Evolutionary conservation across 495 filamentous ascomycete genomes (phyloP).

Genomic region (Aspergillus coremiiformis): DNA sequence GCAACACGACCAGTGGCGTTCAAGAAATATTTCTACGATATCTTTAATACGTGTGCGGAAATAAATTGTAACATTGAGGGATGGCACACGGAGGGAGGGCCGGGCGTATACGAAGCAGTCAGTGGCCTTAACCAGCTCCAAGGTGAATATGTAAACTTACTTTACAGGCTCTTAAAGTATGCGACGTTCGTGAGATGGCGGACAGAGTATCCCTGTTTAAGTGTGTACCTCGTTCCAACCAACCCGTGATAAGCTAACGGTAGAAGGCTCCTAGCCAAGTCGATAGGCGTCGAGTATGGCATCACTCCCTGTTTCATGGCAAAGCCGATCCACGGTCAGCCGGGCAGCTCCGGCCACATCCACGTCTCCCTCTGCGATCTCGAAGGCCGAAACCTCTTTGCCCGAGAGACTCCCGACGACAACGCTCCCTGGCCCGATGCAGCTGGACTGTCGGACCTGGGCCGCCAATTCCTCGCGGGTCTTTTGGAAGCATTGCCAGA

Average conservation of each 20-base stretch:
- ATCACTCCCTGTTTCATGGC: conserved; percentile 97
- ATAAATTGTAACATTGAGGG: conserved; percentile 78
- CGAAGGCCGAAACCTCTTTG: conserved; percentile 63
- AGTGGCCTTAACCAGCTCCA: conserved; percentile 4
- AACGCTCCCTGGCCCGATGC: conserved; percentile 63
- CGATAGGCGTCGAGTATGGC: conserved; percentile 66
- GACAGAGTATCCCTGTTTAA: conserved; percentile 84
- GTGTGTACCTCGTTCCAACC: conserved; percentile 28
- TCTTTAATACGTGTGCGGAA: conserved; percentile 66
- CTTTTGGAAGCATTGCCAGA: conserved; percentile 79
- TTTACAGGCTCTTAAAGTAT: conserved; percentile 57
- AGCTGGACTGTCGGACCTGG: conserved; percentile 68
- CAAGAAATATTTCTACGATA: conserved; percentile 82
- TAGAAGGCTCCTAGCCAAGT: conserved; percentile 67
- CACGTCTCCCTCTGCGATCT: conserved; percentile 69
- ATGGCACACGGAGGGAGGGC: conserved; percentile 90
- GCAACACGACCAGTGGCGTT: conserved; percentile 79
- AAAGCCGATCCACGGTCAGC: conserved; percentile 78
- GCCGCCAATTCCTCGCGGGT: conserved; percentile 82
- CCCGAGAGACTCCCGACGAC: conserved; percentile 56
- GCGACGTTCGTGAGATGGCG: conserved; percentile 68
- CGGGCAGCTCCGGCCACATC: conserved; percentile 87
- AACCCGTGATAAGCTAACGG: neutral
- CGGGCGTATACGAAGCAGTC: conserved; percentile 84
- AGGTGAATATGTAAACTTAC: neutral